phyloP scores from a whole-genome alignment of 2,329 filamentous ascomycete species.

The Ophiocordyceps camponoti-leonardi region DNA sequence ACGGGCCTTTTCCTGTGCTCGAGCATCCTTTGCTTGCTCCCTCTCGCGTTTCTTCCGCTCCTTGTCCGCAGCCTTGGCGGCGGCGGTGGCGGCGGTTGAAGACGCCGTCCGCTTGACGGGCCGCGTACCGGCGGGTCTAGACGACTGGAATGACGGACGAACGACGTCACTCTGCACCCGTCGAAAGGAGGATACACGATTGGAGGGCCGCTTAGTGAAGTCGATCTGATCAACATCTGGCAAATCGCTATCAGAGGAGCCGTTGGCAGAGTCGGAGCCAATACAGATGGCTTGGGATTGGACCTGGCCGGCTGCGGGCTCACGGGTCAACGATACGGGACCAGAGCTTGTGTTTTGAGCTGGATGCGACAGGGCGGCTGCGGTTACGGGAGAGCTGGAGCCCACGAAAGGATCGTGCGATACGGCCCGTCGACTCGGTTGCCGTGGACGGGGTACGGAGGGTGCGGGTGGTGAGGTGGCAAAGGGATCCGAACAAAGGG shows the following conservation, averaged over 20 bases:
- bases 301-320: background rate
- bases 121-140: background rate
- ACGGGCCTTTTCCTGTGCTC: constrained; percentile 42
- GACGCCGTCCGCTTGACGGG: background rate
- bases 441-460: background rate
- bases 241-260: constrained; percentile 29
- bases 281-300: constrained; percentile 15
- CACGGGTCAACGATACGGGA: background rate
- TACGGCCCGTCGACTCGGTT: constrained; percentile 1
- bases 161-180: constrained; percentile 15
- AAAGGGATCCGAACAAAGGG: constrained; percentile 15
- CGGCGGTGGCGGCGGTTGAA: too few species aligned
- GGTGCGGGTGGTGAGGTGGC: constrained; percentile 13
- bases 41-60: constrained; percentile 38
- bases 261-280: constrained; percentile 12
- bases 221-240: constrained; percentile 27
- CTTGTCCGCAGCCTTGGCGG: constrained; percentile 23
- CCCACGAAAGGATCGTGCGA: constrained; percentile 5
- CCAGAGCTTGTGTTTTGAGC: background rate
- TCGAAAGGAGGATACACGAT: constrained; percentile 8
- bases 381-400: constrained; percentile 2
- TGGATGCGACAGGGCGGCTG: background rate
- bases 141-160: constrained; percentile 4
- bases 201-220: constrained; percentile 7
- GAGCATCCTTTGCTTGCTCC: constrained; percentile 42